Percentiles rank a stretch among this genome's conserved stretches.
phyloP scores from a whole-genome alignment of 2,329 filamentous ascomycete genomes.

The Alternaria triticina region DNA sequence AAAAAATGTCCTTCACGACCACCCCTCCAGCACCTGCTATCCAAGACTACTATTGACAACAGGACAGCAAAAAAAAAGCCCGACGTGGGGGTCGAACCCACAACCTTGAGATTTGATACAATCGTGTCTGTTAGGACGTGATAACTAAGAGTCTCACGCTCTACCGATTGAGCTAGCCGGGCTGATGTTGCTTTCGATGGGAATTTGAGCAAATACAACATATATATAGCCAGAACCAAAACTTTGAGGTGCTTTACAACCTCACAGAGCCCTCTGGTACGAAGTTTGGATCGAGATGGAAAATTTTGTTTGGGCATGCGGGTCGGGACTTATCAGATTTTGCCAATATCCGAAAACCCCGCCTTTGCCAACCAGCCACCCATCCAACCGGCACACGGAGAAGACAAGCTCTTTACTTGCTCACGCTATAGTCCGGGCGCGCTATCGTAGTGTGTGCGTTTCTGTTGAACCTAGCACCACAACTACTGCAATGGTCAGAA shows the following conservation, averaged over 20 bases:
- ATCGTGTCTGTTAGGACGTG: slow-evolving; percentile 14
- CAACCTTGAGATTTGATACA: slow-evolving; percentile 20
- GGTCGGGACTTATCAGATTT: neutral
- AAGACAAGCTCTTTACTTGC: neutral
- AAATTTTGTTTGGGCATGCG: neutral
- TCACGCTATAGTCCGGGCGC: neutral
- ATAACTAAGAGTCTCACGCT: slow-evolving; percentile 50
- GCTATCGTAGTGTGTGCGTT: neutral
- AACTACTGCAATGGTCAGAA: neutral
- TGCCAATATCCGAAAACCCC: neutral
- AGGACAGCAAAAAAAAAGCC: slow-evolving; percentile 5
- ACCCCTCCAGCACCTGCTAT: neutral
- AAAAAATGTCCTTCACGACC: neutral
- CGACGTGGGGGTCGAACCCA: slow-evolving; percentile 21
- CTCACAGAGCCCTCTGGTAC: too few species aligned
- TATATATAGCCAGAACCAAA: neutral
- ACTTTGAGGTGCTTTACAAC: accelerated
- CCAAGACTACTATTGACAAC: neutral
- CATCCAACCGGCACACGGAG: neutral
- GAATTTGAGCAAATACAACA: too few species aligned
- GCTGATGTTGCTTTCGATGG: slow-evolving; percentile 10
- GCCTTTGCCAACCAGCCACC: neutral
- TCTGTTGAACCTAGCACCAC: neutral
- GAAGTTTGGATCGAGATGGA: neutral
- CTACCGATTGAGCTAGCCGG: slow-evolving; percentile 48